phyloP scores from a whole-genome alignment of 1,284 basidiomycete species.

The Pisolithus thermaeus region DNA sequence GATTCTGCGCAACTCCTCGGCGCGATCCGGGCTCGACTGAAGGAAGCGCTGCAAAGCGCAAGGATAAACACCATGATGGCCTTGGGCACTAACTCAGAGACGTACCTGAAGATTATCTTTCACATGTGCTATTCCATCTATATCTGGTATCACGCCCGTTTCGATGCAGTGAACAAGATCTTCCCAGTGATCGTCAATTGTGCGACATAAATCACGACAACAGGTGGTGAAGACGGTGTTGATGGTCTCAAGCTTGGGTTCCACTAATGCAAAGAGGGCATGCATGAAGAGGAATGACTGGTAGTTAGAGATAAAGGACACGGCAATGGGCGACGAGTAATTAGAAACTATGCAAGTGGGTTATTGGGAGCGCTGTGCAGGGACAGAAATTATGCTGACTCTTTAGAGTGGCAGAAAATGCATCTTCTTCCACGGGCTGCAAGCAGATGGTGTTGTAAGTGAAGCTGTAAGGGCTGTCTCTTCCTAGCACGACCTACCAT shows the following conservation, averaged over 20 bases:
- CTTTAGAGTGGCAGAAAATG: constrained; percentile 2
- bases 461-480: too few species aligned
- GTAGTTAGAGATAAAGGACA: constrained; percentile 18
- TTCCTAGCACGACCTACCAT: constrained; percentile 11
- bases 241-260: constrained; percentile 18
- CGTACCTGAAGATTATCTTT: constrained; percentile 14
- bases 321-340: constrained; percentile 19
- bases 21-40: constrained; percentile 8
- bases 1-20: constrained; percentile 10
- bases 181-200: constrained; percentile 17
- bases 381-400: constrained; percentile 5
- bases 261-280: constrained; percentile 17
- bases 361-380: background rate
- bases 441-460: background rate
- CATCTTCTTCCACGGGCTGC: constrained; percentile 14
- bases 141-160: constrained; percentile 12
- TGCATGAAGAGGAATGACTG: constrained; percentile 22
- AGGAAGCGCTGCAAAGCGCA: background rate
- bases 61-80: too few species aligned
- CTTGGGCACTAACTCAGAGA: too few species aligned
- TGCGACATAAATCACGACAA: constrained; percentile 17
- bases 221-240: constrained; percentile 19
- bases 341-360: constrained; percentile 8
- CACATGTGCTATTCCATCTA: constrained; percentile 9
- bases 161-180: constrained; percentile 15